Conservation (phyloP, 495 filamentous ascomycete genomes). For the Usnea hakonensis region DNA sequence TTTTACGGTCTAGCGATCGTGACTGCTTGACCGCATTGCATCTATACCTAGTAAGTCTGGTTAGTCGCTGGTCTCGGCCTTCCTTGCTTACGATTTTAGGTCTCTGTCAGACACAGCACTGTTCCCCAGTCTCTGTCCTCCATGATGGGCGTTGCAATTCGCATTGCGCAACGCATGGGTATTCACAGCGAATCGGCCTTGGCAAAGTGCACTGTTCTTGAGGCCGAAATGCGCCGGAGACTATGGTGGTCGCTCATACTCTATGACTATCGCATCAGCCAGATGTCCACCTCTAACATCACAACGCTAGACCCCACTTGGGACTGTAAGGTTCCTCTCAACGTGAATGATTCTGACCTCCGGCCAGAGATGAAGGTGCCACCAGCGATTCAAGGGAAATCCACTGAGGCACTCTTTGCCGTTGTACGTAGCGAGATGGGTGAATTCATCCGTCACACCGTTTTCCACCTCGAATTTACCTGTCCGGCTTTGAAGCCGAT, state of each 20-base stretch:
- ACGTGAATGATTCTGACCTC: constrained; percentile 51
- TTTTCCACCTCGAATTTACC: constrained; percentile 45
- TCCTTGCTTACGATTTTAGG: constrained; percentile 31
- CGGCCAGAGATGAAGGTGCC: constrained; percentile 41
- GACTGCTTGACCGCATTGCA: constrained; percentile 54
- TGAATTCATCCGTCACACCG: constrained; percentile 40
- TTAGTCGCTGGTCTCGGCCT: background rate
- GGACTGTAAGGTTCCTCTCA: constrained; percentile 47
- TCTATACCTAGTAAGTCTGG: constrained; percentile 48
- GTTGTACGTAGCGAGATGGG: constrained; percentile 43
- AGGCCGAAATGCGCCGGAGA: constrained; percentile 51
- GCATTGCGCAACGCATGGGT: constrained; percentile 48
- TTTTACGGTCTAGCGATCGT: constrained; percentile 40
- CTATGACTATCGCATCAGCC: constrained; percentile 46
- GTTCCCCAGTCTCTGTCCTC: constrained; percentile 48
- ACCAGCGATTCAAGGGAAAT: constrained; percentile 29
- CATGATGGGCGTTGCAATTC: constrained; percentile 45
- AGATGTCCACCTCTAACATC: constrained; percentile 35
- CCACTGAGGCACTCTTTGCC: constrained; percentile 46
- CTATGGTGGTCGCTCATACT: constrained; percentile 52
- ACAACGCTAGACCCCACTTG: constrained; percentile 42
- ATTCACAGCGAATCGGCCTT: constrained; percentile 40
- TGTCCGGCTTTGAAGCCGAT: constrained; percentile 40
- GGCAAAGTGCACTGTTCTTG: constrained; percentile 33
- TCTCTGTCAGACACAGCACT: constrained; percentile 39